Evolutionary conservation across 225 moss, liverwort and hornwort species (phyloP), one percentile per base, ranked within the genome.

Genomic region (Physcomitrium patens): DNA sequence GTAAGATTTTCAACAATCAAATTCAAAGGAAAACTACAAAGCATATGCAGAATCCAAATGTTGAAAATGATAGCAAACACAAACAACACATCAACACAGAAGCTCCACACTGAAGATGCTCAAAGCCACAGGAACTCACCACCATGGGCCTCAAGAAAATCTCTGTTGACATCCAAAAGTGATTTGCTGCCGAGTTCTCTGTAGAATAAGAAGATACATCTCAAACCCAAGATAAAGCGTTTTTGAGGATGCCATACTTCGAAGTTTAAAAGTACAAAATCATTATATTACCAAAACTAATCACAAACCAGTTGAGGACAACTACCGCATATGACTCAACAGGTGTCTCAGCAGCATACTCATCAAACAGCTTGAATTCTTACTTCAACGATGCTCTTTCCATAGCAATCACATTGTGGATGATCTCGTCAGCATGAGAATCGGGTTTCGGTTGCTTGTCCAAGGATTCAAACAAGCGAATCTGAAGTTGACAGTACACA

Each of bases 401-500:
- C 81, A 84, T 72, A 49, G 82, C 67, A 61, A 99, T 86, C 72
- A 99, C 95, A 28, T 87, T 77, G 68, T 84, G 90, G 10, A 99
- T 90, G 31, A 99, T 89, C 61, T 89, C 83, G 65, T 92, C 99
- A 47, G 89, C 78, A 49, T 90, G 85, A 69, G 89, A 86, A 27
- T 81, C 53, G 42, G 93, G 86, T 26, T 73, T 56, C 10, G 91
- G 86, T 44, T 93, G 88, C 76, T 88, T 86, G 83, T 99, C 99
- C 82, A 99, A 89, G 53, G 86, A 90, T 79, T 93, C 82, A 85
- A 99, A 99, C 80, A 99, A 87, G 60, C 84, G 78, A 22, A 90
- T 81, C 90, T 90, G 85, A 0, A 74, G 53, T 73, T 49, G 17
- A 61, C 22, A 55, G 45, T 44, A 2, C 58, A 58, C 50, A 67